These are phyloP conservation scores for Sclerotinia subarctica DNA, from an alignment of 2,329 filamentous ascomycete species.

Conservation along the genomic window DNA sequence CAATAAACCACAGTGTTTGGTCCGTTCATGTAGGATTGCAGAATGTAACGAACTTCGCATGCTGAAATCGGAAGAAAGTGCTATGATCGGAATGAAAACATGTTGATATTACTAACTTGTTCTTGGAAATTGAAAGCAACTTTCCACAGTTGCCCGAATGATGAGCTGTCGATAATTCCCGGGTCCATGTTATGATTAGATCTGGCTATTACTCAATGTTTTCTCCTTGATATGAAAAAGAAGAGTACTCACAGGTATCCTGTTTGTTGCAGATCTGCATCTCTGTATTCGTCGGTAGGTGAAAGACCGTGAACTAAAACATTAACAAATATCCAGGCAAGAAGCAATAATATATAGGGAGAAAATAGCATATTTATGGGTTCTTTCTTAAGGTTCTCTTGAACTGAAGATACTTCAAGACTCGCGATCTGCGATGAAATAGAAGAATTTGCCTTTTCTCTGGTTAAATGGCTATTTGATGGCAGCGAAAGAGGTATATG, in stretches of 20 bases:
- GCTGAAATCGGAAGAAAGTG: background rate
- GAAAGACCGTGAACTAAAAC: background rate
- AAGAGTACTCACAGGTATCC: background rate
- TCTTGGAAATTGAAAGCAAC: constrained; percentile 34
- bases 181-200: constrained; percentile 62
- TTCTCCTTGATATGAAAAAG: background rate
- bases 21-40: background rate
- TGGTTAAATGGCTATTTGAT: background rate
- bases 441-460: background rate
- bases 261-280: constrained; percentile 16
- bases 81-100: background rate
- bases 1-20: background rate
- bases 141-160: constrained; percentile 55
- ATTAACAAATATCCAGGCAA: background rate
- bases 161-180: constrained; percentile 51
- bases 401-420: background rate
- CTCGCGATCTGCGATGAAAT: background rate
- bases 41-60: background rate
- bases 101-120: background rate
- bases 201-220: background rate
- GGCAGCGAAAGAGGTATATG: background rate
- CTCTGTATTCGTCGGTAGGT: constrained; percentile 16
- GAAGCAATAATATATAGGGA: background rate
- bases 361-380: background rate
- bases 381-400: background rate